These are phyloP conservation scores for Penicillium olsonii DNA, from an alignment of 2,329 filamentous ascomycete genomes.

Conservation along the genomic window DNA sequence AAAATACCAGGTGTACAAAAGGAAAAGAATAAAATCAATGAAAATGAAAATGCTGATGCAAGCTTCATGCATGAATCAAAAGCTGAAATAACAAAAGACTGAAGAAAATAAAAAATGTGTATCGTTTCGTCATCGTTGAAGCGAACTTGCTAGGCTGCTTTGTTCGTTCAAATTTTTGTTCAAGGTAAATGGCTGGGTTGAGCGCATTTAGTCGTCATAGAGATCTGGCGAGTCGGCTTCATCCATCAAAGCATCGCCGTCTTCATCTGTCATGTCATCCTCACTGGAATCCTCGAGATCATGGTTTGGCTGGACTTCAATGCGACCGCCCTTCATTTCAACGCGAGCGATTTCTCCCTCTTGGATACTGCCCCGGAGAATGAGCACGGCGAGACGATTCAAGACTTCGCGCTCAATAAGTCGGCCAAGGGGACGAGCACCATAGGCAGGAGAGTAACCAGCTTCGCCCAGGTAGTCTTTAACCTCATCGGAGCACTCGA, in stretches of 20 bases:
- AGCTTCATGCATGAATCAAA: not conserved
- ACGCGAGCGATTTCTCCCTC: conserved; percentile 85
- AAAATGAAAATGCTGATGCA: not conserved
- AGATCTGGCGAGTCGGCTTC: conserved; percentile 63
- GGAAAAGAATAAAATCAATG: not conserved
- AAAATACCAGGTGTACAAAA: not conserved
- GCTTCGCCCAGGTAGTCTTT: conserved; percentile 90
- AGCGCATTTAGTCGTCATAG: conserved; percentile 52
- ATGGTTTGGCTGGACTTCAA: conserved; percentile 83
- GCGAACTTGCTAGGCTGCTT: not conserved
- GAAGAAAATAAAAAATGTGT: not conserved
- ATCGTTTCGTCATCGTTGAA: conserved; percentile 1
- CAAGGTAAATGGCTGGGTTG: not conserved
- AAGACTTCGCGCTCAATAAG: conserved; percentile 97
- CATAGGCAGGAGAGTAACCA: conserved; percentile 94
- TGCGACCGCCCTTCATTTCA: conserved; percentile 74
- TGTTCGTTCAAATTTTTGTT: not conserved
- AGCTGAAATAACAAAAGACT: not conserved
- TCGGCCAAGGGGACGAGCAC: conserved; percentile 81
- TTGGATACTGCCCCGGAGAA: conserved; percentile 78
- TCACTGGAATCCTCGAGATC: conserved; percentile 56
- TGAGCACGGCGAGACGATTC: conserved; percentile 87
- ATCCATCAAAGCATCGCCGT: conserved; percentile 72
- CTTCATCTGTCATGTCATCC: conserved; percentile 72
- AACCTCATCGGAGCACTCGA: conserved; percentile 79